Percentiles rank a stretch among this genome's conserved stretches.
Evolutionary conservation across 2,329 filamentous ascomycete genomes (phyloP).

Genomic region (Camillea tinctor): DNA sequence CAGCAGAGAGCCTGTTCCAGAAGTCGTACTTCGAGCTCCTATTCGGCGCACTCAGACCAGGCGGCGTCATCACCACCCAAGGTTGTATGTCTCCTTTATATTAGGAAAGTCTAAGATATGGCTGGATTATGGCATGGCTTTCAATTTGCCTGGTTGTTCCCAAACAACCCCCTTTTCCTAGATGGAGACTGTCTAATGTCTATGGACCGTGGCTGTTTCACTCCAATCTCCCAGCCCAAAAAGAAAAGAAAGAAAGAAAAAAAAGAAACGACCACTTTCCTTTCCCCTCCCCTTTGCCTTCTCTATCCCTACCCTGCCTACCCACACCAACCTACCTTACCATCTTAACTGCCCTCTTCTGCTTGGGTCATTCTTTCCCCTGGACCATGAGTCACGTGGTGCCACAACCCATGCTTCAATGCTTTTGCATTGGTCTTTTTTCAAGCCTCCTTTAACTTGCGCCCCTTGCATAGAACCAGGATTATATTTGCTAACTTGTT

Average conservation of each 20-base stretch:
- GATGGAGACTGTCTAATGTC: conserved; percentile 11
- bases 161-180: conserved; percentile 20
- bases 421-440: neutral
- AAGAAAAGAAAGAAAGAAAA: conserved; percentile 34
- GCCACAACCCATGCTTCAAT: neutral
- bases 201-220: conserved; percentile 7
- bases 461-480: neutral
- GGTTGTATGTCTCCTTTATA: conserved; percentile 92
- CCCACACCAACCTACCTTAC: neutral
- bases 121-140: conserved; percentile 20
- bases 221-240: conserved; percentile 10
- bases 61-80: conserved; percentile 99
- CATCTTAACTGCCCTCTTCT: neutral
- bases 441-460: neutral
- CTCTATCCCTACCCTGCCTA: neutral
- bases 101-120: conserved; percentile 34
- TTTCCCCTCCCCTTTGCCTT: neutral
- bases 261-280: conserved; percentile 3
- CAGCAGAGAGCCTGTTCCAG: conserved; percentile 94
- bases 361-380: neutral
- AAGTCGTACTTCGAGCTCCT: conserved; percentile 98
- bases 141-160: conserved; percentile 34
- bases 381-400: neutral
- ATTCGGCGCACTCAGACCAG: conserved; percentile 82
- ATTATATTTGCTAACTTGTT: conserved; percentile 6